Evolutionary conservation across 352 stramenopile genomes (phyloP).

Genomic region (Pythium plurisporium): DNA sequence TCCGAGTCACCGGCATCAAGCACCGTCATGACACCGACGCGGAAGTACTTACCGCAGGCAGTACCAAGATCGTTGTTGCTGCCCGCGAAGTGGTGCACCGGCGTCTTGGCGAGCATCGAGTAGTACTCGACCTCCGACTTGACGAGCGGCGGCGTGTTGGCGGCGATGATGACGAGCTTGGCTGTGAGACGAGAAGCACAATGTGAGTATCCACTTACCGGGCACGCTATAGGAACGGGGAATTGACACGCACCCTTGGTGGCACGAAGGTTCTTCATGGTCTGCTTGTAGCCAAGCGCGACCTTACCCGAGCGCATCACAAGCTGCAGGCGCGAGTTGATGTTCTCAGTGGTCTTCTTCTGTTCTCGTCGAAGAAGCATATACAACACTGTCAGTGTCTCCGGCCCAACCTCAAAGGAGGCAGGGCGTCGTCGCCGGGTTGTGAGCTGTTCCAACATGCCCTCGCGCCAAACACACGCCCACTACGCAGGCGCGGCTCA

Average conservation of each 20-base stretch:
- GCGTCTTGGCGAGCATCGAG: conserved; percentile 98
- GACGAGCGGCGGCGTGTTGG: conserved; percentile 97
- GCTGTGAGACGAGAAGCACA: conserved; percentile 29
- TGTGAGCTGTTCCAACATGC: not conserved
- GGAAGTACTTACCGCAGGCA: conserved; percentile 99
- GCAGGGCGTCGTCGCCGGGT: not conserved
- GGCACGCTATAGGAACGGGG: not conserved
- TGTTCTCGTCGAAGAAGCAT: conserved; percentile 30
- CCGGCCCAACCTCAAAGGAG: not conserved
- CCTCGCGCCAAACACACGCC: not conserved
- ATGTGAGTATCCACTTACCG: not conserved
- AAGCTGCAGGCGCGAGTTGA: conserved; percentile 99
- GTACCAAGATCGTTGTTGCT: conserved; percentile 99
- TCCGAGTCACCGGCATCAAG: conserved; percentile 98
- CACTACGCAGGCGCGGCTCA: not conserved
- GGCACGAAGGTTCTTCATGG: conserved; percentile 95
- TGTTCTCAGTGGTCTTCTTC: conserved; percentile 98
- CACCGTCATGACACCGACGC: conserved; percentile 95
- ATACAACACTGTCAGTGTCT: conserved; percentile 23
- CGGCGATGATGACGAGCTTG: conserved; percentile 97
- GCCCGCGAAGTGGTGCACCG: conserved; percentile 98
- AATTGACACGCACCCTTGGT: conserved; percentile 70
- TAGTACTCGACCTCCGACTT: conserved; percentile 99
- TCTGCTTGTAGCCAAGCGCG: conserved; percentile 98
- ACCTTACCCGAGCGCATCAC: conserved; percentile 99